phyloP scores from a whole-genome alignment of 306 rosid genomes.

The Pterocarpus santalinus region DNA sequence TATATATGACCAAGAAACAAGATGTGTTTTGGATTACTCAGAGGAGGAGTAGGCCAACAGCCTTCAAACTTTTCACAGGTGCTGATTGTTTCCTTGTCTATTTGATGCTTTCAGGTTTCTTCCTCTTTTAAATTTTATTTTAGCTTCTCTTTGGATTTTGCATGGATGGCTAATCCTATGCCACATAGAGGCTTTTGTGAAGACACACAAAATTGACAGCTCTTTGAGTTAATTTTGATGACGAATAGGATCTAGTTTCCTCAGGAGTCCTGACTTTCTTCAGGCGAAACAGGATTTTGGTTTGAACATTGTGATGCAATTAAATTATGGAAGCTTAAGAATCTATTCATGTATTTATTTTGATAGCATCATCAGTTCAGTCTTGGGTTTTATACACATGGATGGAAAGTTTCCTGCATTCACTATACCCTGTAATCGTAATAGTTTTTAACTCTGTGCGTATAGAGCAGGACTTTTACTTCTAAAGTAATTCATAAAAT shows the following conservation, averaged over 20 bases:
- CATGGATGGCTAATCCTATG: constrained; percentile 2
- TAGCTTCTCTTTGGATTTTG: background rate
- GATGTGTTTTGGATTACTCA: constrained; percentile 90
- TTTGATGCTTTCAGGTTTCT: background rate
- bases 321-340: background rate
- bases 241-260: background rate
- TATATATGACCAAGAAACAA: constrained; percentile 77
- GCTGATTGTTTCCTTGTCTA: background rate
- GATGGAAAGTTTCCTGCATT: background rate
- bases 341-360: background rate
- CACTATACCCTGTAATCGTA: background rate
- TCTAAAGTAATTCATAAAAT: background rate
- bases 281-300: background rate
- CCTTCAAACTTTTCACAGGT: constrained; percentile 93
- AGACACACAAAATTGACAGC: background rate
- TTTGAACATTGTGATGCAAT: background rate
- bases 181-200: constrained; percentile 16
- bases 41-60: constrained; percentile 87
- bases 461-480: background rate
- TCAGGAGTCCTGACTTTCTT: background rate
- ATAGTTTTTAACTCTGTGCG: background rate
- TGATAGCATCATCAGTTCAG: background rate
- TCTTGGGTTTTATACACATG: background rate
- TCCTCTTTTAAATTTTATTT: background rate
- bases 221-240: constrained; percentile 42